Percentiles rank a stretch among this genome's conserved stretches.
Conservation (phyloP, 2,329 filamentous ascomycete genomes). For the Trichoderma breve region DNA sequence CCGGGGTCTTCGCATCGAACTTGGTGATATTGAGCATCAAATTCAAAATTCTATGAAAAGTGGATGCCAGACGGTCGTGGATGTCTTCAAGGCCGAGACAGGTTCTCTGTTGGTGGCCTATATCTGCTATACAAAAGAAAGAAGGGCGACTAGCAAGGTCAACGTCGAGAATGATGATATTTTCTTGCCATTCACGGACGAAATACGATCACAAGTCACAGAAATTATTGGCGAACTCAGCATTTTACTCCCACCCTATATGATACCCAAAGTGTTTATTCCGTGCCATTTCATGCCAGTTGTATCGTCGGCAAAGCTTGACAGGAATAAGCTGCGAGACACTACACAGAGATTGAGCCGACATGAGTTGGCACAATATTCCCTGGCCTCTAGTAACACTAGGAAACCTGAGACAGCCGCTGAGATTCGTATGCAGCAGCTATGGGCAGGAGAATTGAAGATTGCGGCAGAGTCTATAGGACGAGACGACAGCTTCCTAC, state of each 20-base stretch:
- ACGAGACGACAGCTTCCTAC: conserved; percentile 29
- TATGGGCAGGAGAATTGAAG: conserved; percentile 12
- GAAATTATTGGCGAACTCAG: not conserved
- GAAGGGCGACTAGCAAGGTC: not conserved
- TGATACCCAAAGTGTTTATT: conserved; percentile 8
- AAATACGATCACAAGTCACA: conserved; percentile 13
- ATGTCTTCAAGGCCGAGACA: not conserved
- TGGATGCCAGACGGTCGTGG: not conserved
- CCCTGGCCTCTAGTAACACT: not conserved
- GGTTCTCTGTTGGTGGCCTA: not conserved
- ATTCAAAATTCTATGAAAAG: not conserved
- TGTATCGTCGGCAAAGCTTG: conserved; percentile 1
- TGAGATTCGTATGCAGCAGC: conserved; percentile 5
- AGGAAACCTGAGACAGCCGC: not conserved
- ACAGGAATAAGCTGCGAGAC: not conserved
- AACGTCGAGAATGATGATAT: not conserved
- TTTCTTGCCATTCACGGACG: conserved; percentile 15
- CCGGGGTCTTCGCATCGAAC: not conserved
- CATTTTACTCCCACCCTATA: not conserved
- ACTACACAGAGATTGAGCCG: not conserved
- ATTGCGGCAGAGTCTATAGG: conserved; percentile 29
- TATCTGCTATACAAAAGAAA: conserved; percentile 8
- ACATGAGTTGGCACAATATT: not conserved
- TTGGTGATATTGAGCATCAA: conserved; percentile 17
- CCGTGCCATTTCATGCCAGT: conserved; percentile 1